Base-by-base conservation (phyloP, 1,284 basidiomycete species). In the Melampsora americana region DNA sequence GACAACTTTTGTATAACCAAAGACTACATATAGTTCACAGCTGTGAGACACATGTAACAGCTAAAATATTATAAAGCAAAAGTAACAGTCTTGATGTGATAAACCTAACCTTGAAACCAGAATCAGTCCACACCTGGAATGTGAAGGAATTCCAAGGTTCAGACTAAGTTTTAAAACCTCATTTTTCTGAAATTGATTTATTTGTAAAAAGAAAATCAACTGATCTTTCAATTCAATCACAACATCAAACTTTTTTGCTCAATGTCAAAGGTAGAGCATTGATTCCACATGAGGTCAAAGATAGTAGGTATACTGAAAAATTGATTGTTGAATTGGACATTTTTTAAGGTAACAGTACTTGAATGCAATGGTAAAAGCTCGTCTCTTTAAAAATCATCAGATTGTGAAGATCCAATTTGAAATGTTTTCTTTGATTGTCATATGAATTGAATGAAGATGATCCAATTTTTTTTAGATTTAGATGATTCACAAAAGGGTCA, bases 241-340 rank as follows among this genome's bases (percentile, higher is more conserved):
- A 73, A 39, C 70, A 73, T 53, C 30, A 73, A 30, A 59, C 48
- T 4, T 73, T 73, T 35, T 59, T 73, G 16, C 26, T 23, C 1
- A 50, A 61, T 23, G 5, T 50, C 12, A 66, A 73, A 26, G 65
- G 28, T 44, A 60, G 70, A 28, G 62, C 44, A 0, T 35, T 16
- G 5, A 73, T 73, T 16, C 70, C 70, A 14, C 64, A 30, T n/a
- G 70, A 73, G 42, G 64, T 73, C 3, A 73, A 66, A 12, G 66
- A 73, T 59, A 62, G 70, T 59, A 53, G 53, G 65, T 73, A 66
- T 35, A 53, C 48, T 39, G 70, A 73, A 66, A 48, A 73, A 20
- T 35, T 73, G 1, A 35, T 73, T 48, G 48, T 53, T 18, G 12
- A 66, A 56, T 66, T 32, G 70, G 62, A 35, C n/a, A 73, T 53